phyloP scores from a whole-genome alignment of 805 yeast genomes.

The Candida hispaniensis region DNA sequence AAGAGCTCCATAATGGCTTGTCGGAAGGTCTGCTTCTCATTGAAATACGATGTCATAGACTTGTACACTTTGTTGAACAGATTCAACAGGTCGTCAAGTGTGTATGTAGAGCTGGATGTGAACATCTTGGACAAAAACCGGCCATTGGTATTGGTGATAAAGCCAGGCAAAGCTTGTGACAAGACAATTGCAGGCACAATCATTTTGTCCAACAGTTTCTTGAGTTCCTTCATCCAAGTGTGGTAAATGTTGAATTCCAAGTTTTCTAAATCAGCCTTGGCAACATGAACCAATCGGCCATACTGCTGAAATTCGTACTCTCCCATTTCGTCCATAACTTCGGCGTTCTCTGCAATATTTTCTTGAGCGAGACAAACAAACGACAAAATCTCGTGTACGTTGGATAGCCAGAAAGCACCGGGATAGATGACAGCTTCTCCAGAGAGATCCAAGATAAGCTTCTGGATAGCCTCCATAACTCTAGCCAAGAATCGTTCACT shows the following conservation, averaged over 20 bases:
- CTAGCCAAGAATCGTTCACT: slow-evolving; percentile 85
- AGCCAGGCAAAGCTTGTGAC: slow-evolving; percentile 93
- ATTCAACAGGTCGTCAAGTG: slow-evolving; percentile 89
- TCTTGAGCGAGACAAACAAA: slow-evolving; percentile 90
- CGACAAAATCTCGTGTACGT: slow-evolving; percentile 89
- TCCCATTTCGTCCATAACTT: slow-evolving; percentile 71
- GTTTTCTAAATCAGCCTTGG: slow-evolving; percentile 88
- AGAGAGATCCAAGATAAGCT: slow-evolving; percentile 62
- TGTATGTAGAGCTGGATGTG: slow-evolving; percentile 52
- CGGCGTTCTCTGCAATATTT: slow-evolving; percentile 78
- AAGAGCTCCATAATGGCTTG: slow-evolving; percentile 76
- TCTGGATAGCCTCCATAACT: slow-evolving; percentile 77
- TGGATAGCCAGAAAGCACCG: slow-evolving; percentile 96
- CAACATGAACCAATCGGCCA: slow-evolving; percentile 76
- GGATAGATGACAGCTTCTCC: slow-evolving; percentile 82
- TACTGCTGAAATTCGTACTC: slow-evolving; percentile 86
- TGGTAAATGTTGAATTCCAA: slow-evolving; percentile 88
- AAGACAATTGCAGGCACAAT: slow-evolving; percentile 91
- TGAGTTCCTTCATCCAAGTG: slow-evolving; percentile 94
- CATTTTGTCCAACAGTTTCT: slow-evolving; percentile 79
- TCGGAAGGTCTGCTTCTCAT: slow-evolving; percentile 74
- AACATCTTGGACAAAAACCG: slow-evolving; percentile 80
- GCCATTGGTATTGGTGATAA: slow-evolving; percentile 62
- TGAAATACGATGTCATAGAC: slow-evolving; percentile 84
- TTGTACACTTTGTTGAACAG: slow-evolving; percentile 84